These are phyloP conservation scores for Salix brachista DNA, from an alignment of 345 rosid species.

Conservation along the genomic window DNA sequence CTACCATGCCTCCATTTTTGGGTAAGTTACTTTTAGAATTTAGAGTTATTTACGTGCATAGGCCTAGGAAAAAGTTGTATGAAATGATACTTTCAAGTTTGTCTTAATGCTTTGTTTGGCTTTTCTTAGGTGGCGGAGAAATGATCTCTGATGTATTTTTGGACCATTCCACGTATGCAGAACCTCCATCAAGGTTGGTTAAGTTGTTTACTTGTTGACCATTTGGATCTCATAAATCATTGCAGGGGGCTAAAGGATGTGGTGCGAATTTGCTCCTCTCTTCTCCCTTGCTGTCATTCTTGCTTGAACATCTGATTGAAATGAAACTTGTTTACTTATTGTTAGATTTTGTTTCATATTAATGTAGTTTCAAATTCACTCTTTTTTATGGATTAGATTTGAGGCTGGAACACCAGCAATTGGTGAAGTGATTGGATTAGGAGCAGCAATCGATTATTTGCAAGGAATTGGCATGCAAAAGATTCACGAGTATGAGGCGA, in stretches of 20 bases:
- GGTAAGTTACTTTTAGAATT: constrained; percentile 40
- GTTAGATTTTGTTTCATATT: background rate
- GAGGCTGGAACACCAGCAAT: constrained; percentile 99
- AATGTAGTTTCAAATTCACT: background rate
- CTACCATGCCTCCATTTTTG: constrained; percentile 90
- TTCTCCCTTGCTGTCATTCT: background rate
- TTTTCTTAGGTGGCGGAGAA: constrained; percentile 81
- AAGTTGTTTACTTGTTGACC: background rate
- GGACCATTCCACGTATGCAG: constrained; percentile 95
- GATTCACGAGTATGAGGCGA: constrained; percentile 85
- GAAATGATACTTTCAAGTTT: constrained; percentile 3
- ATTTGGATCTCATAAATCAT: background rate
- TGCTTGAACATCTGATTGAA: background rate
- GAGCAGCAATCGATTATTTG: constrained; percentile 91
- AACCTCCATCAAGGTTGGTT: constrained; percentile 87
- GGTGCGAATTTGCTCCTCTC: no score
- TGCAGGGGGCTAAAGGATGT: background rate
- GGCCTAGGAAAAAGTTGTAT: background rate
- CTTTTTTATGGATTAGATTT: constrained; percentile 48
- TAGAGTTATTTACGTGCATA: background rate
- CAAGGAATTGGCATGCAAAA: constrained; percentile 73
- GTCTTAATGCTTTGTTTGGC: background rate
- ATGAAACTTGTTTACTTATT: background rate
- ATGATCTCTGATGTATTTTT: constrained; percentile 91
- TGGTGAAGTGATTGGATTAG: constrained; percentile 91